Evolutionary conservation across 2,329 filamentous ascomycete species (phyloP).

Genomic region (Albophoma yamanashiensis): DNA sequence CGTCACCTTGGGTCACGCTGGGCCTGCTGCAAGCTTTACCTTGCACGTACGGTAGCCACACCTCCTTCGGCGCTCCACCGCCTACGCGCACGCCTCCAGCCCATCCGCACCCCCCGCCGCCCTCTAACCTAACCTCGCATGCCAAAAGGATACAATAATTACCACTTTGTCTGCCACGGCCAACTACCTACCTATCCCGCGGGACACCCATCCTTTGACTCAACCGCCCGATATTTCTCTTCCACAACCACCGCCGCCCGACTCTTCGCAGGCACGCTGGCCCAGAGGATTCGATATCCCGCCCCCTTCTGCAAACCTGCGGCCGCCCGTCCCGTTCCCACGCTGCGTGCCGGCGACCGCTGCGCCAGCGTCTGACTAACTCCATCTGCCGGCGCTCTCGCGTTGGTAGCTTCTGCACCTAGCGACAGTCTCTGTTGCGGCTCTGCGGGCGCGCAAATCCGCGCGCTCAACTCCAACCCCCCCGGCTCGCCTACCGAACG

Average conservation of each 20-base stretch:
- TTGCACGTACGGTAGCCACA: background rate
- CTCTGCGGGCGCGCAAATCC: slow-evolving; percentile 2
- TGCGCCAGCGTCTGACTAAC: background rate
- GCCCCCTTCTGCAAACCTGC: background rate
- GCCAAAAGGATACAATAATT: background rate
- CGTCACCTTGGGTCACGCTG: slow-evolving; percentile 2
- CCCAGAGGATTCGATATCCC: background rate
- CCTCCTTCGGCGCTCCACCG: background rate
- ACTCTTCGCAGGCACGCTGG: background rate
- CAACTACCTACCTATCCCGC: background rate
- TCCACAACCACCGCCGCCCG: background rate
- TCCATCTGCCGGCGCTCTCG: background rate
- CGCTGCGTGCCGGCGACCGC: background rate
- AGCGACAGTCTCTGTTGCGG: background rate
- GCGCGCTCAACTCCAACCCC: background rate
- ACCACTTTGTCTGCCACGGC: background rate
- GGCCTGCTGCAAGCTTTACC: background rate
- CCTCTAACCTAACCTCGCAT: background rate
- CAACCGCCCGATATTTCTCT: background rate
- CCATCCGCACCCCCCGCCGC: background rate
- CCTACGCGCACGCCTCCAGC: background rate
- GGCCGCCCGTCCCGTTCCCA: background rate
- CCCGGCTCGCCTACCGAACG: background rate
- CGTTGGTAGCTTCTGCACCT: slow-evolving; percentile 1
- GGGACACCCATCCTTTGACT: background rate